Evolutionary conservation across 2,329 filamentous ascomycete genomes (phyloP), one percentile per base, ranked within the genome.

Genomic region (Tolypocladium sp.): DNA sequence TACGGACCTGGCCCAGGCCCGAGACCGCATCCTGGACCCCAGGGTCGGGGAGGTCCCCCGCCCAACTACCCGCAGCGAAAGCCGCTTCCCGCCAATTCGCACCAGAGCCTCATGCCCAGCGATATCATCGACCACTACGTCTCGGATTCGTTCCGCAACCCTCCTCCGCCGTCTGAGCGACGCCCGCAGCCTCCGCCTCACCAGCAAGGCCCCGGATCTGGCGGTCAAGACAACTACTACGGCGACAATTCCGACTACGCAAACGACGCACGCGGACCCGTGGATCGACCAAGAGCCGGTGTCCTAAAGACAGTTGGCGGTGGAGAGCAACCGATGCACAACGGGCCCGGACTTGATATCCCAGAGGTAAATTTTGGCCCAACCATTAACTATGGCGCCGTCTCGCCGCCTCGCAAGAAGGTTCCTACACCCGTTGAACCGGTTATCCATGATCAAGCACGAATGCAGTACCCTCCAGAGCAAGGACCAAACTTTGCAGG

Each of bases 321-420:
- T n/a, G 67, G 68, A 4, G 73, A 76, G 1, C 67, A 66, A 9
- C 66, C 67, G 42, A 63, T 58, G 35, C 65, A 62, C 46, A 60
- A 59, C 49, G 61, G 49, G 9, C 4, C 70, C 0, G 69, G 76
- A 17, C 78, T 82, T 30, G 80, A 84, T 59, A 85, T 96, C 61
- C 90, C 91, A 1, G 76, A 81, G 5, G 83, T 96, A 62, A 87
- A 97, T 71, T 97, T 97, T 73, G 93, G 93, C 0, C 91, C 88
- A 7, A 96, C 92, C 0, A 76, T 90, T 65, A 87, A 89, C 61
- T 88, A 91, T 59, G 74, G 69, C 40, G 75, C 73, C 15, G 52
- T 70, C 22, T 60, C 72, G n/a, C 63, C 70, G 2, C 64, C 70
- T 12, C 69, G 64, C 7, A 72, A 63, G 59, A 75, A 73, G 61